Evolutionary conservation across 371 early-diverging fungal genomes (phyloP).

Genomic region (Circinella minor): DNA sequence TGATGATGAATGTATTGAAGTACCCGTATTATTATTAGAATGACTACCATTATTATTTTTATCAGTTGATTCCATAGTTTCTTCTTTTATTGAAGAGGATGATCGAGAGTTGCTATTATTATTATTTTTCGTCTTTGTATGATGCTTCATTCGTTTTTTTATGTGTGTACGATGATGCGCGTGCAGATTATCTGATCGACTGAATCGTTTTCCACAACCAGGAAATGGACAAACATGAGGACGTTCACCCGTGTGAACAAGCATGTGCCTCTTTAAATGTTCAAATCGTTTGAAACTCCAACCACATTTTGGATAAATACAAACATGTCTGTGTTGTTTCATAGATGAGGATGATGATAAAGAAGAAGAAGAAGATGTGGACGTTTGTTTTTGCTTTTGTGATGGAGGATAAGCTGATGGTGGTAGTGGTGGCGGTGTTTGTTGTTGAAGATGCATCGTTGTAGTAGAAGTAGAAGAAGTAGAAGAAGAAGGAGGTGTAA

Average conservation of each 20-base stretch:
- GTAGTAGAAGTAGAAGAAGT: not conserved
- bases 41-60: not conserved
- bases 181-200: slow-evolving; percentile 68
- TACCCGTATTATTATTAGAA: not conserved
- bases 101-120: not conserved
- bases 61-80: not conserved
- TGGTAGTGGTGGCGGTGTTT: slow-evolving; percentile 2
- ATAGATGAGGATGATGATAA: not conserved
- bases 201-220: slow-evolving; percentile 65
- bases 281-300: slow-evolving; percentile 75
- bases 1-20: not conserved
- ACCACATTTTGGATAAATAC: slow-evolving; percentile 49
- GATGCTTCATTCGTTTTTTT: slow-evolving; percentile 18
- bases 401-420: no score
- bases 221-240: slow-evolving; percentile 61
- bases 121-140: not conserved
- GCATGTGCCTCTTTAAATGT: slow-evolving; percentile 76
- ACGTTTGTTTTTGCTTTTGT: no score
- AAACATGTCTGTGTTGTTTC: slow-evolving; percentile 36
- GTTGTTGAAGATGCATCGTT: slow-evolving; percentile 6
- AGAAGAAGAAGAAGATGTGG: no score
- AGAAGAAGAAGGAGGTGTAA: slow-evolving; percentile 10
- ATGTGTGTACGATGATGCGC: slow-evolving; percentile 50
- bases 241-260: slow-evolving; percentile 61
- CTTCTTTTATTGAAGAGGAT: not conserved